Percentiles rank a stretch among this genome's conserved stretches.
These are phyloP conservation scores for Epichloe gansuensis DNA, from an alignment of 2,329 filamentous ascomycete species.

Conservation along the genomic window DNA sequence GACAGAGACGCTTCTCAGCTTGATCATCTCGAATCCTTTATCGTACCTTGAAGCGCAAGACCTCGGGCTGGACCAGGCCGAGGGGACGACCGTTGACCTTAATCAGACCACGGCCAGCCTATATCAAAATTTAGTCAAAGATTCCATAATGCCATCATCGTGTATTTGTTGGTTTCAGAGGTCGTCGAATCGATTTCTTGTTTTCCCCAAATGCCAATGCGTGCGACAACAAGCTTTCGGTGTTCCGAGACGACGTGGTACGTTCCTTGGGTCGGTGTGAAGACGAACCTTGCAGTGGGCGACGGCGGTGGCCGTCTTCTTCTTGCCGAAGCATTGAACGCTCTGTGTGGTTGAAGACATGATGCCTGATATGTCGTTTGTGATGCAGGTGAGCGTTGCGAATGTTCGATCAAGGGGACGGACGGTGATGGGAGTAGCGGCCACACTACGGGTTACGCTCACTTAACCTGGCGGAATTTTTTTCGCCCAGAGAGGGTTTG, in stretches of 20 bases:
- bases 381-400: constrained; percentile 7
- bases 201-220: neutral
- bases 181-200: neutral
- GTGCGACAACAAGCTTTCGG: neutral
- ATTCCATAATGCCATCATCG: neutral
- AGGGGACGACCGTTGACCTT: constrained; percentile 98
- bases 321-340: constrained; percentile 99
- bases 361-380: constrained; percentile 32
- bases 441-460: neutral
- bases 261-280: neutral
- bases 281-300: constrained; percentile 81
- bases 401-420: constrained; percentile 3
- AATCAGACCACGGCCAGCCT: constrained; percentile 60
- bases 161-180: neutral
- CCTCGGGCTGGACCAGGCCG: constrained; percentile 85
- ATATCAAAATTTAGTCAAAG: constrained; percentile 17
- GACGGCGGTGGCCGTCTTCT: constrained; percentile 81
- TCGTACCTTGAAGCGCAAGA: constrained; percentile 90
- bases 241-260: neutral
- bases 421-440: constrained; percentile 6
- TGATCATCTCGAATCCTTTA: neutral
- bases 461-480: constrained; percentile 8
- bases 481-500: constrained; percentile 18
- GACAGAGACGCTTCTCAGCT: neutral
- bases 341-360: constrained; percentile 68